Evolutionary conservation across 2,329 filamentous ascomycete species (phyloP).

Genomic region (Verticillium nubilum): DNA sequence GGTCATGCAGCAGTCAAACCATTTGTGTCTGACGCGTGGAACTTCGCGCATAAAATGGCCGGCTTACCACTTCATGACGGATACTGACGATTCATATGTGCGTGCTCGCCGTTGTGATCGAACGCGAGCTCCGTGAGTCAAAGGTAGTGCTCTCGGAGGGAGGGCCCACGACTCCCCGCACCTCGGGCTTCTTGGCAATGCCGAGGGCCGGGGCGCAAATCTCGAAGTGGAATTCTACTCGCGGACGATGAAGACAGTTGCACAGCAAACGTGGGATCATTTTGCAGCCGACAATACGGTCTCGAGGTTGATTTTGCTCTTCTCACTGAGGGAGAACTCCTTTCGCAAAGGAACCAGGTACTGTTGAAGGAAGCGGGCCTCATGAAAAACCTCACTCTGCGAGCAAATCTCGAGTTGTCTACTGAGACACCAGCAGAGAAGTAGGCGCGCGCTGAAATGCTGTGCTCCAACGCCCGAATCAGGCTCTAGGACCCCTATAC

Average conservation of each 20-base stretch:
- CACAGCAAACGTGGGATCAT: background rate
- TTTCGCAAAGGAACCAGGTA: too few relatives aligned
- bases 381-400: too few relatives aligned
- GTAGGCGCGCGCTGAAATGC: background rate
- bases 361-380: too few relatives aligned
- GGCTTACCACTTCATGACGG: background rate
- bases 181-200: slow-evolving; percentile 12
- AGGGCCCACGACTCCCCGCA: slow-evolving; percentile 2
- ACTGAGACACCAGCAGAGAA: too few relatives aligned
- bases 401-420: too few relatives aligned
- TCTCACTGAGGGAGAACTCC: too few relatives aligned
- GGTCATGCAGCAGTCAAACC: too few relatives aligned
- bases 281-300: too few relatives aligned
- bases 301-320: too few relatives aligned
- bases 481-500: background rate
- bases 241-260: background rate
- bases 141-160: background rate
- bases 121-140: background rate
- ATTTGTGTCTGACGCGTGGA: too few relatives aligned
- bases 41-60: too few relatives aligned
- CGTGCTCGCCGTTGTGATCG: background rate
- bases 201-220: slow-evolving; percentile 2
- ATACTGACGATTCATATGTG: background rate
- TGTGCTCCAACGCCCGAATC: background rate
- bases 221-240: background rate